Evolutionary conservation across 78 protist species (phyloP).

Genomic region (Dictyostelium discoideum): DNA sequence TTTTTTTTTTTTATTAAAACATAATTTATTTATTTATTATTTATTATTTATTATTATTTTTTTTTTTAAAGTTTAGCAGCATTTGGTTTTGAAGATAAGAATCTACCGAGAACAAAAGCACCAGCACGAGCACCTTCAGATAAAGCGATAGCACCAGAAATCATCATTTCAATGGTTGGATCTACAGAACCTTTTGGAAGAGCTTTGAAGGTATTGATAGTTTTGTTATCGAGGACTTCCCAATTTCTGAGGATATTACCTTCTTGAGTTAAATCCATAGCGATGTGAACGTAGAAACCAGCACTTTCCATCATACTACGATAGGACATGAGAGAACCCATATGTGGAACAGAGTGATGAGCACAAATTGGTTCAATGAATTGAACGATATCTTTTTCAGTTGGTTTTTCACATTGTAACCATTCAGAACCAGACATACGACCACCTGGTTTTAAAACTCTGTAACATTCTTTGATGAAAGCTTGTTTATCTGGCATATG

Average conservation of each 20-base stretch:
- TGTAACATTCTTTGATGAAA: conserved; percentile 66
- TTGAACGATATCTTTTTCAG: conserved; percentile 76
- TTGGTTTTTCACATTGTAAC: conserved; percentile 73
- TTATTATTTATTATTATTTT: not conserved
- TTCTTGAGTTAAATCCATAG: conserved; percentile 63
- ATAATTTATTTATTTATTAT: not conserved
- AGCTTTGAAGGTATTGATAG: conserved; percentile 76
- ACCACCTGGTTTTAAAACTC: conserved; percentile 80
- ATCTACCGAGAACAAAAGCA: conserved; percentile 71
- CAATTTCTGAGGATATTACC: conserved; percentile 74
- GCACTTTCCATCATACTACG: conserved; percentile 65
- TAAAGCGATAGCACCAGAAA: conserved; percentile 69
- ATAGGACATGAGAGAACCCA: conserved; percentile 58
- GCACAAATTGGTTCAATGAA: conserved; percentile 80
- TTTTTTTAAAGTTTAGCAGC: not conserved
- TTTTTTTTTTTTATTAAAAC: not conserved
- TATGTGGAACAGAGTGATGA: conserved; percentile 74
- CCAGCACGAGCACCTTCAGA: conserved; percentile 77
- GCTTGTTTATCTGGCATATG: conserved; percentile 72
- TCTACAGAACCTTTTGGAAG: conserved; percentile 75
- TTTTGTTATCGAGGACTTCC: conserved; percentile 56
- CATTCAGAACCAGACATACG: conserved; percentile 78
- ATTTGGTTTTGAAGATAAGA: conserved; percentile 6
- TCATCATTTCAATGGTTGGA: conserved; percentile 78
- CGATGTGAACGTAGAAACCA: conserved; percentile 75